phyloP scores from a whole-genome alignment of 805 yeast species.

The Ogataea sp. region DNA sequence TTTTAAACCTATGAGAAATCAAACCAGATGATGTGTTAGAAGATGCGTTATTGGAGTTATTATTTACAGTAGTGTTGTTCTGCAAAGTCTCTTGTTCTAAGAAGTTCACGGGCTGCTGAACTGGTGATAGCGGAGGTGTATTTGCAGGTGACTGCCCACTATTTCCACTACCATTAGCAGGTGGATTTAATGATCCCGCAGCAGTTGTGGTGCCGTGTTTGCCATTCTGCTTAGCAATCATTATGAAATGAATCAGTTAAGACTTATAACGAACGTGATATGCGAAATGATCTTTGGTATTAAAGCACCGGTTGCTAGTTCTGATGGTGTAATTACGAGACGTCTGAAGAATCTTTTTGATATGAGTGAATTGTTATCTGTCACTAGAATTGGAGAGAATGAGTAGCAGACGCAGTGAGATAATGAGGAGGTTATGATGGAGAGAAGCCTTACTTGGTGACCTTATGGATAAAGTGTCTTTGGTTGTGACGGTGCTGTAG shows the following conservation, averaged over 20 bases:
- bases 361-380: too few species aligned
- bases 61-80: background rate
- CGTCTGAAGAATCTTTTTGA: too few species aligned
- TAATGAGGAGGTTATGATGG: too few species aligned
- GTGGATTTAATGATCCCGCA: background rate
- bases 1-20: slow-evolving; percentile 11
- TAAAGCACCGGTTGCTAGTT: too few species aligned
- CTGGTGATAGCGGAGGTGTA: slow-evolving; percentile 9
- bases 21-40: slow-evolving; percentile 5
- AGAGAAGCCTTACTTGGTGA: too few species aligned
- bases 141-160: background rate
- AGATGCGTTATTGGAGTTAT: background rate
- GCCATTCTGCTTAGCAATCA: background rate
- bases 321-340: too few species aligned
- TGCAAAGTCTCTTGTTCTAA: background rate
- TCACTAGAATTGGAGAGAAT: too few species aligned
- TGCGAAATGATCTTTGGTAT: too few species aligned
- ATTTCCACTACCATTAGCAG: background rate
- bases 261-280: too few species aligned
- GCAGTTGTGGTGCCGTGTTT: background rate
- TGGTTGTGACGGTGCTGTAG: too few species aligned
- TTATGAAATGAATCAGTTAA: background rate
- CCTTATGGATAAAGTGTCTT: too few species aligned
- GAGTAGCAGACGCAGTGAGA: too few species aligned
- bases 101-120: slow-evolving; percentile 3